Evolutionary conservation across 2,329 filamentous ascomycete genomes (phyloP).

Genomic region (Pestalotiopsis sp.): DNA sequence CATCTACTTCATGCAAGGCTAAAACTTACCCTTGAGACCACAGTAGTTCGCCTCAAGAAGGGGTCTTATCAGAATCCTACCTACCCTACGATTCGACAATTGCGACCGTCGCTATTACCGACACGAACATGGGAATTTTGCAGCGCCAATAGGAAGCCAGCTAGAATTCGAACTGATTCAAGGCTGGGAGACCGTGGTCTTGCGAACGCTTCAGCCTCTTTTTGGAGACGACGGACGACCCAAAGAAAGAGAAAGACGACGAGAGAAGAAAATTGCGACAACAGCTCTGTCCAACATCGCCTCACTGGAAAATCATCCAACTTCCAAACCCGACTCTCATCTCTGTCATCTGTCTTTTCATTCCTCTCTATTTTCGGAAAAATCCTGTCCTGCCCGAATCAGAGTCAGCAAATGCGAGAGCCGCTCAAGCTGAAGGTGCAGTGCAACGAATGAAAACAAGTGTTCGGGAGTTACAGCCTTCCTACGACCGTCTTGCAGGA

Average conservation of each 20-base stretch:
- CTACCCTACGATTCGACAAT: conserved; percentile 8
- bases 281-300: background rate
- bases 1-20: too few relatives aligned
- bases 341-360: background rate
- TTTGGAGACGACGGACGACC: background rate
- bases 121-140: conserved; percentile 11
- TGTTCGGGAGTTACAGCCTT: background rate
- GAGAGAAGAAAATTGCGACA: background rate
- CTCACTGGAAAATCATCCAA: background rate
- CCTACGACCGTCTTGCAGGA: background rate
- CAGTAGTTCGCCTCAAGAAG: background rate
- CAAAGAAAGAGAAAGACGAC: background rate
- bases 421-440: conserved; percentile 6
- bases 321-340: background rate
- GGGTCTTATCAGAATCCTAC: conserved; percentile 4
- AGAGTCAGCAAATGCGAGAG: conserved; percentile 11
- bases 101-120: conserved; percentile 10
- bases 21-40: too few relatives aligned
- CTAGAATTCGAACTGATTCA: conserved; percentile 7
- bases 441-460: conserved; percentile 7
- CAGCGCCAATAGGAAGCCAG: conserved; percentile 8
- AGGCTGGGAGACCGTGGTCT: conserved; percentile 7
- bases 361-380: background rate
- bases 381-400: background rate
- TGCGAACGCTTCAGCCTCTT: background rate